Base-by-base conservation (phyloP, 2,329 filamentous ascomycete genomes). In the Claviceps quebecensis region DNA sequence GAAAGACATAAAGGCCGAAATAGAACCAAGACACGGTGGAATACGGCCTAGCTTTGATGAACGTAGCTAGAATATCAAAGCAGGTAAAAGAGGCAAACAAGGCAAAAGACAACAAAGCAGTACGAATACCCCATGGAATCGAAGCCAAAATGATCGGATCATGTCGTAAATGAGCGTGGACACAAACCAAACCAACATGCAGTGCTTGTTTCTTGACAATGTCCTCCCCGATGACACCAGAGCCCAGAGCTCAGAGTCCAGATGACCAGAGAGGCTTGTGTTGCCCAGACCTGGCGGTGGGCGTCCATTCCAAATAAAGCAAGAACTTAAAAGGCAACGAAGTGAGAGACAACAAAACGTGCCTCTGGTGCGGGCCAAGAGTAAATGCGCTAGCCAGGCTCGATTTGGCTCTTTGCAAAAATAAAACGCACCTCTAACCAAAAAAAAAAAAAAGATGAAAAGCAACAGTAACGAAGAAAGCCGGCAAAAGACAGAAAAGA, bases 371-470 rank as follows among this genome's bases (percentile, higher is more conserved):
- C 48, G 29, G 19, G 48, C 29, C 19, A 41, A 38, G 40, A 49
- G 6, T 14, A 45, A 11, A 34, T 38, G 26, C 48, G 37, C 19
- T n/a, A 45, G 40, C 17, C 48, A 40, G 5, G 14, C 39, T 9
- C 17, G 13, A 29, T n/a, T 36, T 45, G 48, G 48, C 40, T 44
- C 40, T 45, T 45, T 44, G 48, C 48, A 45, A 49, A 49, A 45
- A 45, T 44, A 49, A 49, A 17, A 41, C n/a, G 40, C 48, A 38
- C 29, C 48, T 45, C 48, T 49, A 49, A 49, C 36, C 37, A 49
- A 54, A 39, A 51, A 52, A 45, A 19, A 19, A 19, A 19, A 19
- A 19, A 2, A 47, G 47, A 38, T 48, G 11, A 46, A 48, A 41
- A 49, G 37, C 29, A 34, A 34, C 9, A 34, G 29, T 11, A 38